These are phyloP conservation scores for Arabidopsis suecica DNA, from an alignment of 345 rosid species.

Conservation along the genomic window DNA sequence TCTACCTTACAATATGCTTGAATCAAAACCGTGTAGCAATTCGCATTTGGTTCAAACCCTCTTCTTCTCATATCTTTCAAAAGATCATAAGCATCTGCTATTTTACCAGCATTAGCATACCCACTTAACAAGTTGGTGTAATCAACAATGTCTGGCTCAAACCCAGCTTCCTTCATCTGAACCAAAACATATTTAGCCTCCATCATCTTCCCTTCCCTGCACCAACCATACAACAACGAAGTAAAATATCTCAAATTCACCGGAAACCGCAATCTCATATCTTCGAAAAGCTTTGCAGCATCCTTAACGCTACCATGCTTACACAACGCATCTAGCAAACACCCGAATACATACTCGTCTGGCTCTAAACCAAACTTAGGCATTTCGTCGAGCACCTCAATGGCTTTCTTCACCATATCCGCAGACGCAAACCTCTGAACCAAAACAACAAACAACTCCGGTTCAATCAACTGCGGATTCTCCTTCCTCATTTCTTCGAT, in stretches of 20 bases:
- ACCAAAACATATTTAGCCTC: conserved; percentile 87
- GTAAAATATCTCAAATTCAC: conserved; percentile 68
- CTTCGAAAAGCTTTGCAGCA: conserved; percentile 83
- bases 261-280: conserved; percentile 63
- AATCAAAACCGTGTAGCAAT: conserved; percentile 73
- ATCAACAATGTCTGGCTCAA: conserved; percentile 81
- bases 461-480: conserved; percentile 66
- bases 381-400: conserved; percentile 92
- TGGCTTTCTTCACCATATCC: conserved; percentile 80
- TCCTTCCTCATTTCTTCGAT: conserved; percentile 88
- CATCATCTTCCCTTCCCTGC: conserved; percentile 81
- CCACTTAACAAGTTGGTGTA: conserved; percentile 78
- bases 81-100: conserved; percentile 75
- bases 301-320: conserved; percentile 83
- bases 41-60: conserved; percentile 67
- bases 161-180: conserved; percentile 85
- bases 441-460: conserved; percentile 73
- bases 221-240: conserved; percentile 88
- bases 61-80: conserved; percentile 78
- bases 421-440: conserved; percentile 76
- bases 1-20: conserved; percentile 72
- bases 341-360: conserved; percentile 73
- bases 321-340: conserved; percentile 86
- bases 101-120: conserved; percentile 64
- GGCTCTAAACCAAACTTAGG: conserved; percentile 79